These are phyloP conservation scores for Colletotrichum destructivum DNA, from an alignment of 2,329 filamentous ascomycete species.

Conservation along the genomic window DNA sequence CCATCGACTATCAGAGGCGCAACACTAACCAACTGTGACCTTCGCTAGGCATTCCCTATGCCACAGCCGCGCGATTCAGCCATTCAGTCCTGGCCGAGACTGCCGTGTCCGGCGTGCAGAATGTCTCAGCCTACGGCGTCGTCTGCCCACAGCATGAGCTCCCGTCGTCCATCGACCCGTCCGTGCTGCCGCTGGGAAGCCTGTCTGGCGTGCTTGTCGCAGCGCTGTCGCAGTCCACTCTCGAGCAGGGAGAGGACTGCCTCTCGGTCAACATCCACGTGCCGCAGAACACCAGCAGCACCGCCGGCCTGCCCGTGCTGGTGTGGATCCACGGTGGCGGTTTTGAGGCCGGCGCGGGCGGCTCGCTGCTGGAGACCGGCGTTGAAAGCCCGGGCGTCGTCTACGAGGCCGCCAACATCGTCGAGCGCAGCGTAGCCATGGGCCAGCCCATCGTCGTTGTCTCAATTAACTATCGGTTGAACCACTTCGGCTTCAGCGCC, in stretches of 20 bases:
- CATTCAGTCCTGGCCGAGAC: background rate
- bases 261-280: constrained; percentile 16
- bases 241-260: constrained; percentile 8
- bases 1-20: too few relatives aligned
- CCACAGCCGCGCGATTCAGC: too few relatives aligned
- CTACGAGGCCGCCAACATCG: constrained; percentile 15
- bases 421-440: constrained; percentile 10
- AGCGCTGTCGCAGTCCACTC: background rate
- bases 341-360: constrained; percentile 29
- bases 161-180: constrained; percentile 13
- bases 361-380: background rate
- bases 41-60: too few relatives aligned
- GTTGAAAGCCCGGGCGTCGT: background rate
- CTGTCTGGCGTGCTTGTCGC: background rate
- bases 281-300: background rate
- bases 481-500: constrained; percentile 59
- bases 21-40: too few relatives aligned
- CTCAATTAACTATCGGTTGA: constrained; percentile 48
- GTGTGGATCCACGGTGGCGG: constrained; percentile 37
- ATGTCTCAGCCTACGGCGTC: constrained; percentile 14
- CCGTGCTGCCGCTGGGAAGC: background rate
- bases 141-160: constrained; percentile 22
- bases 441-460: constrained; percentile 46
- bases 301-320: constrained; percentile 18
- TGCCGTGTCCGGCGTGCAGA: constrained; percentile 6